Evolutionary conservation across 2,329 filamentous ascomycete species (phyloP).

Genomic region (Pseudodiploospora longispora): DNA sequence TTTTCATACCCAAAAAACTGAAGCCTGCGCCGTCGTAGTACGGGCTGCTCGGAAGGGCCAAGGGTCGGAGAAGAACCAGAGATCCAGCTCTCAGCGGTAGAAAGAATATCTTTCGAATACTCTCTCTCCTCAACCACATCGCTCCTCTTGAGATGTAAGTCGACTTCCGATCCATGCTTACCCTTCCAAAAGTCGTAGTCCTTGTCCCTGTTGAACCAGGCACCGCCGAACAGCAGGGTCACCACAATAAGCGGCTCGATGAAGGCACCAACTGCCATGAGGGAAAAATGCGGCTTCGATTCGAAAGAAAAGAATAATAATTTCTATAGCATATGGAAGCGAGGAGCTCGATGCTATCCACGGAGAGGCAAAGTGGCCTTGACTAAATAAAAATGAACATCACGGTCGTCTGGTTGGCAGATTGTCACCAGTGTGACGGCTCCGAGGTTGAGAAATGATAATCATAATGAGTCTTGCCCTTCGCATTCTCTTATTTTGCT

Average conservation of each 20-base stretch:
- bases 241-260: conserved; percentile 35
- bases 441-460: too few species aligned
- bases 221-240: conserved; percentile 35
- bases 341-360: too few species aligned
- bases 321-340: not conserved
- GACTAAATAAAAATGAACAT: too few species aligned
- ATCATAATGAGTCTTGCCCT: too few species aligned
- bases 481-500: too few species aligned
- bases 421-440: too few species aligned
- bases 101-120: conserved; percentile 17
- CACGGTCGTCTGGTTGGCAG: too few species aligned
- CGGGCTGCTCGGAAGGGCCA: conserved; percentile 18
- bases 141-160: conserved; percentile 18
- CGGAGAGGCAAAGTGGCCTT: too few species aligned
- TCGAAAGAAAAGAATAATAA: conserved; percentile 1
- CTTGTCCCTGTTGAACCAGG: conserved; percentile 35
- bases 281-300: not conserved
- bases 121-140: conserved; percentile 20
- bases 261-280: conserved; percentile 33
- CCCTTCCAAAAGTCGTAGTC: conserved; percentile 24
- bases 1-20: conserved; percentile 23
- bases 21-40: conserved; percentile 23
- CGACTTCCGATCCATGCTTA: conserved; percentile 13
- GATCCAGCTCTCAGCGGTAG: conserved; percentile 14
- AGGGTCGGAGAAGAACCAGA: conserved; percentile 19